Base-by-base conservation (phyloP, 306 rosid genomes). In the barrel medic (Medicago truncatula) region DNA sequence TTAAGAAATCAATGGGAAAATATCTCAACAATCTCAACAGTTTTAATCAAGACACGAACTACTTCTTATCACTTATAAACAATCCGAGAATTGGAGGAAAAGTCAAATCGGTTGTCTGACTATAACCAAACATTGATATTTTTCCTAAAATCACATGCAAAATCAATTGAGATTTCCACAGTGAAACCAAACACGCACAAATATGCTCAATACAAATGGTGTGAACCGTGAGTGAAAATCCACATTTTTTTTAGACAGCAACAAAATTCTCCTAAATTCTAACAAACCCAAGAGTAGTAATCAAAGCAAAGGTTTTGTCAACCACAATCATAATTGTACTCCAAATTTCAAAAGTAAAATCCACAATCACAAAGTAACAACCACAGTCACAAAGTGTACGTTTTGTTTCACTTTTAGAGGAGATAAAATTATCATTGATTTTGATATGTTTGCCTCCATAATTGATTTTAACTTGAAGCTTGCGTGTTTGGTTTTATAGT, bases 251-350 rank as follows among this genome's bases (percentile, higher is more conserved):
- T 71, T 23, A 20, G 9, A 52, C 67, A 36, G 36, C 10, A 78
- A 39, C 9, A 59, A 4, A 70, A 60, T 34, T 18, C n/a, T 43
- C 75, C 8, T 31, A 20, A 50, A 50, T 15, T 50, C 20, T 50
- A 50, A 50, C 57, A 60, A 70, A 61, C 14, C 52, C 43, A 44
- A 54, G 69, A 64, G 60, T 13, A 46, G 16, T 12, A 13, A 34
- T 5, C 49, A 38, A 54, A 49, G 25, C 62, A 82, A 72, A 36
- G 25, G 64, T 43, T 76, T 18, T 56, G 20, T 43, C 12, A 64
- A 34, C 56, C 69, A 75, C 50, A 56, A 15, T 2, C 44, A 66
- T 18, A 34, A 60, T 25, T 52, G 44, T 31, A 49, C 79, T 12
- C 34, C 14, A 16, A 69, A 18, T 18, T 7, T 11, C 54, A 12